Evolutionary conservation across 2,329 filamentous ascomycete genomes (phyloP).

Genomic region (Blumeria graminis): DNA sequence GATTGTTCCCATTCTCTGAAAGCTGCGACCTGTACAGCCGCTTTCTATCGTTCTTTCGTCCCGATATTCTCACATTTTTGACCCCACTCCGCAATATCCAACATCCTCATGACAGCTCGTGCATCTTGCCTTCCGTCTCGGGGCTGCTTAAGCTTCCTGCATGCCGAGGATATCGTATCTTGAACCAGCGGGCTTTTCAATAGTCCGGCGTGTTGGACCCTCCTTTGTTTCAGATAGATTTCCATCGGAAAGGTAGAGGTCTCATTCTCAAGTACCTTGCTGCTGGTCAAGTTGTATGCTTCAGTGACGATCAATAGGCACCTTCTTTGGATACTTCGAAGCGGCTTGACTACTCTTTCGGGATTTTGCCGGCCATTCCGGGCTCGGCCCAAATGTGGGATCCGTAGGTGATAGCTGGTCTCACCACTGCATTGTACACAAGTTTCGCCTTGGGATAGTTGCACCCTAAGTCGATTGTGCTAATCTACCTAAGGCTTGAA

Average conservation of each 20-base stretch:
- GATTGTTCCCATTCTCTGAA: neutral
- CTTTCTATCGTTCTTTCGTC: neutral
- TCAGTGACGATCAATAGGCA: neutral
- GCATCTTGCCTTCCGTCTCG: too few species aligned
- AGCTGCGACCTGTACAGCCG: neutral
- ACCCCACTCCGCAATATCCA: too few species aligned
- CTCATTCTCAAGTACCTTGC: neutral
- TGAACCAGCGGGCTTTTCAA: neutral
- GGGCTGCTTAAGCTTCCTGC: too few species aligned
- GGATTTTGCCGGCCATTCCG: neutral
- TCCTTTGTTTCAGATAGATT: neutral
- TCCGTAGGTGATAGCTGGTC: neutral
- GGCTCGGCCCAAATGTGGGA: neutral
- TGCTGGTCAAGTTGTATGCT: neutral
- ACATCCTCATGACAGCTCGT: too few species aligned
- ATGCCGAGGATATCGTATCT: neutral
- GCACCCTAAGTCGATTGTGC: neutral
- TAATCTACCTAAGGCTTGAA: too few species aligned
- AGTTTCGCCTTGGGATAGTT: neutral
- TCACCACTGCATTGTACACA: neutral
- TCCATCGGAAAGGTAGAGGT: neutral
- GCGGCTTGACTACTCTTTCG: neutral
- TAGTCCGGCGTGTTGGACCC: neutral
- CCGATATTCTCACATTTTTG: neutral
- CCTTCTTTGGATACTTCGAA: neutral